phyloP scores from a whole-genome alignment of 306 rosid species.

The Begonia fuchsioides region DNA sequence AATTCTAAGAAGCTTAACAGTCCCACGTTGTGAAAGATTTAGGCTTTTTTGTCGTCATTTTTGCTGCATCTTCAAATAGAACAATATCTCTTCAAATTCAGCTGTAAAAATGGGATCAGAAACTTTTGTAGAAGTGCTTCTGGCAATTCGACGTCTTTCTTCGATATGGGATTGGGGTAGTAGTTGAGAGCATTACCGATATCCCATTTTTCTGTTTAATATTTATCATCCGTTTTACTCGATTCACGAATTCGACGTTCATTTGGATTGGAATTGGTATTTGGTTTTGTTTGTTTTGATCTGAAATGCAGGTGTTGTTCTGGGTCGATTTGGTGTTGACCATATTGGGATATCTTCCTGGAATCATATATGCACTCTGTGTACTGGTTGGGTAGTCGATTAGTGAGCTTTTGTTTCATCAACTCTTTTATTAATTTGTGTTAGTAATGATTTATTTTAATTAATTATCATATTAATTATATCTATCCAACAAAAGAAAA shows the following conservation, averaged over 20 bases:
- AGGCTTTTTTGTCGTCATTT: too few relatives aligned
- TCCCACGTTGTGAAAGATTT: too few relatives aligned
- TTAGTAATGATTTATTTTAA: too few relatives aligned
- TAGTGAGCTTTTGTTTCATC: too few relatives aligned
- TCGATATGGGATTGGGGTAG: constrained; percentile 51
- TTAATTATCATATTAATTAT: too few relatives aligned
- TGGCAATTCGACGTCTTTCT: constrained; percentile 63
- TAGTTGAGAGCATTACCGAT: neutral
- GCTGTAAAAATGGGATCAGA: constrained; percentile 31
- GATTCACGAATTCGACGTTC: too few relatives aligned
- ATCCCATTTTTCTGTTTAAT: neutral
- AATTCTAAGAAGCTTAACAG: too few relatives aligned
- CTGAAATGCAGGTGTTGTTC: constrained; percentile 47
- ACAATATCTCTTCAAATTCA: neutral
- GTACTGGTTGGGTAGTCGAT: constrained; percentile 33
- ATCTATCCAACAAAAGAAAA: too few relatives aligned
- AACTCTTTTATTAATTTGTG: too few relatives aligned
- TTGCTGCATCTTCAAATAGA: neutral
- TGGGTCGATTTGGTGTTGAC: constrained; percentile 51
- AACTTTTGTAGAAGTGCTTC: constrained; percentile 42
- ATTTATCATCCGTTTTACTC: too few relatives aligned
- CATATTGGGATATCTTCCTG: constrained; percentile 49
- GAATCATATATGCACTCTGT: constrained; percentile 54
- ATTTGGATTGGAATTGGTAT: too few relatives aligned
- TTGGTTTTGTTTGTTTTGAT: neutral